Percentiles rank a stretch among this genome's conserved stretches.
phyloP scores from a whole-genome alignment of 2,329 filamentous ascomycete species.

The Paraphaeosphaeria minitans region DNA sequence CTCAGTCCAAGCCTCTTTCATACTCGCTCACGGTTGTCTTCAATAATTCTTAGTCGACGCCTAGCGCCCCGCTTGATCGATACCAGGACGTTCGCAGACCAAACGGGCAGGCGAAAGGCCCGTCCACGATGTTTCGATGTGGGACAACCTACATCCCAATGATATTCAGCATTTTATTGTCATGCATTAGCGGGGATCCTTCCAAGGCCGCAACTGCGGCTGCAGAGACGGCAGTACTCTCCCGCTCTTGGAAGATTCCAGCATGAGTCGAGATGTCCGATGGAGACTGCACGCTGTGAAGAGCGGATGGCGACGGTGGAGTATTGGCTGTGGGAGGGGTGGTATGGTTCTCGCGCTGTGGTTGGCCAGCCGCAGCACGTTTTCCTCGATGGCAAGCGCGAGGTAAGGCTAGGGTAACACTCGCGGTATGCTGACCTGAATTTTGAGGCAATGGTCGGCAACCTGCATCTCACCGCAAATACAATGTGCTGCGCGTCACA shows the following conservation, averaged over 20 bases:
- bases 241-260: background rate
- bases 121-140: background rate
- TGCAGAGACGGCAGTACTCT: background rate
- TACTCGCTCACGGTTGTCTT: background rate
- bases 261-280: background rate
- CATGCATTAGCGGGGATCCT: background rate
- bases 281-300: background rate
- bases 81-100: background rate
- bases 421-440: background rate
- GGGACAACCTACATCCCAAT: background rate
- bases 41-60: background rate
- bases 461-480: background rate
- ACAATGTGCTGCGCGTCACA: background rate
- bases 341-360: background rate
- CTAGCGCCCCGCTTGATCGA: background rate
- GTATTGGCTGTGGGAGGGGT: constrained; percentile 4
- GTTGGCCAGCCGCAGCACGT: constrained; percentile 3
- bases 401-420: background rate
- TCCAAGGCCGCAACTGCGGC: background rate
- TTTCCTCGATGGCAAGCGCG: background rate
- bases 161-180: background rate
- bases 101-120: background rate
- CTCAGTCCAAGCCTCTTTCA: background rate
- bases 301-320: background rate
- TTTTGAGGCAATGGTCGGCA: background rate